Percentiles rank a stretch among this genome's conserved stretches.
These are phyloP conservation scores for Stereocaulon alpinum DNA, from an alignment of 495 filamentous ascomycete species.

Conservation along the genomic window DNA sequence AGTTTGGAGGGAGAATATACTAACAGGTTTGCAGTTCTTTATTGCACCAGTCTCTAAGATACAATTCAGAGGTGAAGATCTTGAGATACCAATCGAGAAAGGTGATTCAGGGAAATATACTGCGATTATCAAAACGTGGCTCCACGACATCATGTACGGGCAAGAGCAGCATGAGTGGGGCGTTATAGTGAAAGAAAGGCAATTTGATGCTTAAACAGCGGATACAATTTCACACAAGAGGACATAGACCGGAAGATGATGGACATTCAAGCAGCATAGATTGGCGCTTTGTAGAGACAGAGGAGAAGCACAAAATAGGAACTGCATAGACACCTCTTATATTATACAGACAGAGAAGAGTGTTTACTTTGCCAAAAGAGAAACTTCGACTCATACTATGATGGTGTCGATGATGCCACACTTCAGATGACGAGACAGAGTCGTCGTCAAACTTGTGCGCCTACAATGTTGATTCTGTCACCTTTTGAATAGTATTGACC, in stretches of 20 bases:
- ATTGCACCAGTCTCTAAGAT: constrained; percentile 70
- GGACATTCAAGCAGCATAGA: not conserved
- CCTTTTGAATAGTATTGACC: too few relatives aligned
- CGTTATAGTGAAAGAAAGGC: constrained; percentile 47
- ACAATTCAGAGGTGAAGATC: constrained; percentile 67
- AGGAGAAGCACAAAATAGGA: not conserved
- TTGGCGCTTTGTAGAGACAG: too few relatives aligned
- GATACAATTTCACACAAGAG: not conserved
- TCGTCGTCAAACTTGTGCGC: too few relatives aligned
- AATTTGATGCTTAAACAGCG: not conserved
- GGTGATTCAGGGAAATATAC: constrained; percentile 56
- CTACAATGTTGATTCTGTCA: too few relatives aligned
- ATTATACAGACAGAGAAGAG: too few relatives aligned
- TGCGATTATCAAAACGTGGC: constrained; percentile 61
- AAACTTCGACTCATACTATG: too few relatives aligned
- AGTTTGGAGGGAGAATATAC: not conserved
- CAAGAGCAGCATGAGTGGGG: constrained; percentile 71
- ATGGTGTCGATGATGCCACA: too few relatives aligned
- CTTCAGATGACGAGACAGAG: too few relatives aligned
- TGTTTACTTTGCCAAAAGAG: too few relatives aligned
- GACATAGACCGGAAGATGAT: not conserved
- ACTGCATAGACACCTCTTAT: too few relatives aligned
- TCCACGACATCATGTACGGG: constrained; percentile 80
- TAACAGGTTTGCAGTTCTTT: constrained; percentile 50
- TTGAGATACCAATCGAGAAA: constrained; percentile 63